Evolutionary conservation across 139 green algal genomes (phyloP).

Genomic region (Chlamydomonas sp.): DNA sequence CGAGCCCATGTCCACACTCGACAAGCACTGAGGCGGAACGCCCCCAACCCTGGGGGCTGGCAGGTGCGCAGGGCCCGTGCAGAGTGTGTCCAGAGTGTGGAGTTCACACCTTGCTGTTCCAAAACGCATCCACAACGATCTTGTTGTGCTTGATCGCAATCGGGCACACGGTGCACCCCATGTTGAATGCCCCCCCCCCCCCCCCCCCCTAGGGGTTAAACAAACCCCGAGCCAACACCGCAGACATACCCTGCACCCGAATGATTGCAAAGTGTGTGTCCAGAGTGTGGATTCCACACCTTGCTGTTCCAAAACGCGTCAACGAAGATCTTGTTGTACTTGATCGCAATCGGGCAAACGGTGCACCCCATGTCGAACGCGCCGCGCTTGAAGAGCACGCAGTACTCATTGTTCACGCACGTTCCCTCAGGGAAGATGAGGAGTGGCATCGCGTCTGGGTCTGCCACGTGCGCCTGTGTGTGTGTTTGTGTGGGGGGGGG

Average conservation of each 20-base stretch:
- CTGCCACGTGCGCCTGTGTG: constrained; percentile 58
- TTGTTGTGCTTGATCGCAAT: constrained; percentile 99
- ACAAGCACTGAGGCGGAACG: too few relatives aligned
- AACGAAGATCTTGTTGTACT: constrained; percentile 99
- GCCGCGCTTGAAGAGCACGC: constrained; percentile 97
- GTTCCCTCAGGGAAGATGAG: constrained; percentile 99
- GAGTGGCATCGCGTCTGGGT: constrained; percentile 70
- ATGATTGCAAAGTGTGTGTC: too few relatives aligned
- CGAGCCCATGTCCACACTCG: too few relatives aligned
- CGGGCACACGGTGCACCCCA: constrained; percentile 30
- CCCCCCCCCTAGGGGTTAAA: too few relatives aligned
- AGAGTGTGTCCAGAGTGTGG: too few relatives aligned
- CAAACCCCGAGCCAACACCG: too few relatives aligned
- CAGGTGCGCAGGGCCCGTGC: too few relatives aligned
- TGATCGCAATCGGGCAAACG: constrained; percentile 89
- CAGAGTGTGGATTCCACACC: too few relatives aligned
- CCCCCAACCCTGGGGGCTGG: too few relatives aligned
- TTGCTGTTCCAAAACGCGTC: constrained; percentile 97
- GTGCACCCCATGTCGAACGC: constrained; percentile 88
- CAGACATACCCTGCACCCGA: too few relatives aligned
- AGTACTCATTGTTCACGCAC: constrained; percentile 99
- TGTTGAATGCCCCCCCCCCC: not conserved
- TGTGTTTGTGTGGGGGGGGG: not conserved
- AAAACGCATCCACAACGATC: constrained; percentile 98
- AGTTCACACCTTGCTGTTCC: constrained; percentile 72